Base-by-base conservation (phyloP, 306 rosid species). In the Vigna mungo region DNA sequence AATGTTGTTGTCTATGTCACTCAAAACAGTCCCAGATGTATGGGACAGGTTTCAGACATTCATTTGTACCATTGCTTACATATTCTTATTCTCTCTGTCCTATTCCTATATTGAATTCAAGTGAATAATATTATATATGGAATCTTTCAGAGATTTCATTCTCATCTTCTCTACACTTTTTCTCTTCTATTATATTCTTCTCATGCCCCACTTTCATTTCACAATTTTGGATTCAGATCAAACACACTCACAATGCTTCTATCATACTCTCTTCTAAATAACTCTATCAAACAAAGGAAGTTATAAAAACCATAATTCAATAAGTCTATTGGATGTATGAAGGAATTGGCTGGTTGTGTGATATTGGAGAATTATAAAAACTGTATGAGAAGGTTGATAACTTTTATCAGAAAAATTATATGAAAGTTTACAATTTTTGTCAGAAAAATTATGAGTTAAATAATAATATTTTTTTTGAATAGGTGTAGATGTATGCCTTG, bases 91-190 rank as follows among this genome's bases (percentile, higher is more conserved):
- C 90, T 72, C 71, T 49, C 72, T 81, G 82, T 7, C 74, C 73
- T 78, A 55, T 83, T n/a, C 55, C 47, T 76, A 49, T 68, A 34
- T 75, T 56, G 15, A 71, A 51, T 74, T 74, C 65, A 85, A 71
- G 73, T 77, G 59, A 78, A 59, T 72, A 60, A 75, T 73, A 52
- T 73, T 73, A 52, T 73, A 52, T 47, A 7, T 76, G 75, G 89
- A 89, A 87, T 87, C 89, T 87, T 89, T 87, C 78, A 81, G 76
- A 74, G 82, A 61, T 86, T 80, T 67, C 86, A 79, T 80, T 83
- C 64, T 47, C 53, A 37, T 68, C 72, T 37, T 52, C 60, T n/a
- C 15, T 20, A 17, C 52, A 70, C 75, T 20, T 72, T 82, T 79
- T 68, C 58, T 60, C 75, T 76, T 76, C 66, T 66, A 12, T 68